These are phyloP conservation scores for Phanerochaete sordida DNA, from an alignment of 768 basidiomycete genomes.

Conservation along the genomic window DNA sequence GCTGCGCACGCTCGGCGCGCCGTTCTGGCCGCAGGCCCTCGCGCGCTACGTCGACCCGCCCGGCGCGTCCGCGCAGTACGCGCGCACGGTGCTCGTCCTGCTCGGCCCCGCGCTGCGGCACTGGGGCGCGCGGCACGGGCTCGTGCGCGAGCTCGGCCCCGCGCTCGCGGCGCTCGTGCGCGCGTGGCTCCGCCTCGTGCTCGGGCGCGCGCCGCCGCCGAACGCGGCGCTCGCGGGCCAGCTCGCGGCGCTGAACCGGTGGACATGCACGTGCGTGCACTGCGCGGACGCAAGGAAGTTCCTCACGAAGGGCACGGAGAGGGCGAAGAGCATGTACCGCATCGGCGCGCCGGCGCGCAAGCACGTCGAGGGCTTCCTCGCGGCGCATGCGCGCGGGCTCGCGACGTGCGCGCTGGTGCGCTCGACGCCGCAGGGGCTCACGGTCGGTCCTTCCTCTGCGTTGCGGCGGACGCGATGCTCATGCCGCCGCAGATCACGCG, in stretches of 20 bases:
- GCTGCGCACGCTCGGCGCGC: not conserved
- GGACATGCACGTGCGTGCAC: slow-evolving; percentile 10
- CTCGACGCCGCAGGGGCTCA: slow-evolving; percentile 12
- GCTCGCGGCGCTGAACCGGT: not conserved
- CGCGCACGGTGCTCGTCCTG: slow-evolving; percentile 11
- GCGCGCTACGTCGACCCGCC: not conserved
- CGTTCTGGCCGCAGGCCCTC: not conserved
- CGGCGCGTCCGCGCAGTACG: not conserved
- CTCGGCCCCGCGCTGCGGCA: slow-evolving; percentile 8
- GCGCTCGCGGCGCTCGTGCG: slow-evolving; percentile 10
- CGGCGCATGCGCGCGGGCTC: not conserved
- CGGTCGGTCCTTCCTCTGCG: slow-evolving; percentile 6
- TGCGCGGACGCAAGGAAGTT: slow-evolving; percentile 10
- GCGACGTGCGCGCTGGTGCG: slow-evolving; percentile 12
- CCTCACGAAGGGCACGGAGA: not conserved
- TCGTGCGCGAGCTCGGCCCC: slow-evolving; percentile 3
- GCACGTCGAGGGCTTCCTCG: slow-evolving; percentile 16
- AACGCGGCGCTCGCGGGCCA: not conserved
- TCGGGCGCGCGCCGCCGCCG: slow-evolving; percentile 9
- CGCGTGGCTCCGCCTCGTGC: slow-evolving; percentile 11
- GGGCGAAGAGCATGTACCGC: not conserved
- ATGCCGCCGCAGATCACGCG: not conserved
- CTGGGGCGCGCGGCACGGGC: slow-evolving; percentile 3
- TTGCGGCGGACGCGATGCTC: slow-evolving; percentile 9
- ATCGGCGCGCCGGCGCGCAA: slow-evolving; percentile 11